Evolutionary conservation across 2,329 filamentous ascomycete genomes (phyloP).

Genomic region (Massarina eburnea): DNA sequence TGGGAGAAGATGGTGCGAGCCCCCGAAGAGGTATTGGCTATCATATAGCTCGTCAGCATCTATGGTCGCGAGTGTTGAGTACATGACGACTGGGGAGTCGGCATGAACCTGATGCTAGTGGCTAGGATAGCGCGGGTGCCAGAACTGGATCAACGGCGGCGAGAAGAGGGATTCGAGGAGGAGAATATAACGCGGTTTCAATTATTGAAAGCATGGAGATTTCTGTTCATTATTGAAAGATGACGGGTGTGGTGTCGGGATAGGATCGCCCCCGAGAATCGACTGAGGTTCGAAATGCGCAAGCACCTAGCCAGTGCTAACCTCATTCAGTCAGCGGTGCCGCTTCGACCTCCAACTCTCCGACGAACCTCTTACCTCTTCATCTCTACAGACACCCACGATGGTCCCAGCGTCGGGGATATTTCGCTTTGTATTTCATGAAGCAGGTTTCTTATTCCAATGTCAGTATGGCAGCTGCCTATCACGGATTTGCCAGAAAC

Average conservation of each 20-base stretch:
- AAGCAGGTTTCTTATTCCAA: too few species aligned
- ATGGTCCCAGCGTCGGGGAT: too few species aligned
- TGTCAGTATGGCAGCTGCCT: too few species aligned
- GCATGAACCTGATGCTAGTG: constrained; percentile 29
- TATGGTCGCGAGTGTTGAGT: constrained; percentile 36
- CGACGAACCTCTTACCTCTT: not conserved
- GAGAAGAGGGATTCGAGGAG: constrained; percentile 13
- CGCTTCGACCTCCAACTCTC: not conserved
- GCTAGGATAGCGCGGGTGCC: constrained; percentile 20
- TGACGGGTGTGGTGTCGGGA: constrained; percentile 23
- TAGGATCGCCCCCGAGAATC: constrained; percentile 21
- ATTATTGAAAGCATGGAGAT: constrained; percentile 23
- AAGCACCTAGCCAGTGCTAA: constrained; percentile 23
- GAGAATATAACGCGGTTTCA: constrained; percentile 13
- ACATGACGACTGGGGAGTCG: constrained; percentile 34
- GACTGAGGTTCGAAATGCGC: constrained; percentile 32
- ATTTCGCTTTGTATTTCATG: too few species aligned
- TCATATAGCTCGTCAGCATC: constrained; percentile 39
- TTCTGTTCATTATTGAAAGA: constrained; percentile 35
- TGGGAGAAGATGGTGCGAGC: constrained; percentile 33
- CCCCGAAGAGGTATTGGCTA: constrained; percentile 37
- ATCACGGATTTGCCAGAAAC: too few species aligned
- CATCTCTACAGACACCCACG: too few species aligned
- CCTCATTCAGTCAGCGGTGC: constrained; percentile 4
- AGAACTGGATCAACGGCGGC: constrained; percentile 26